A percentile compares a stretch with the other conserved stretches of the same genome.
phyloP scores from a whole-genome alignment of 2,329 filamentous ascomycete genomes.

The Penicillium sp. region DNA sequence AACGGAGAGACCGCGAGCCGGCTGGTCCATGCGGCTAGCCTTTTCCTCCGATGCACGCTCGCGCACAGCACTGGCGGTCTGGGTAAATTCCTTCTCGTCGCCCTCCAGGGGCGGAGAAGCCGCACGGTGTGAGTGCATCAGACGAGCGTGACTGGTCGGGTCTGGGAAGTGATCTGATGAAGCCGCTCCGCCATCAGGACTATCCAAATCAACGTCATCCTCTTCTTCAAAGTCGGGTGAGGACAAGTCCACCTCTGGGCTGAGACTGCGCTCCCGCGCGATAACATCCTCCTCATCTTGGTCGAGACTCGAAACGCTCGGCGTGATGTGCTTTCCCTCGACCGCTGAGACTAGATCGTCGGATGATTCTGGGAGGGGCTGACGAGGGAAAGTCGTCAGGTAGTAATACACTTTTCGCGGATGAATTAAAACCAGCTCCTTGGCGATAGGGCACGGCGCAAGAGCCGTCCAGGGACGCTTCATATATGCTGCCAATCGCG shows the following conservation, averaged over 20 bases:
- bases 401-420: constrained; percentile 96
- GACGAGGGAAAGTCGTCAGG: constrained; percentile 80
- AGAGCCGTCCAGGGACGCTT: constrained; percentile 79
- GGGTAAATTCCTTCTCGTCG: constrained; percentile 94
- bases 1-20: constrained; percentile 33
- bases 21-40: constrained; percentile 25
- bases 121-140: constrained; percentile 63
- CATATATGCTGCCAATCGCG: constrained; percentile 81
- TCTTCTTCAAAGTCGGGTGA: constrained; percentile 77
- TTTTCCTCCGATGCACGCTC: constrained; percentile 49
- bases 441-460: constrained; percentile 81
- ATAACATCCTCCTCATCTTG: constrained; percentile 68
- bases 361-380: constrained; percentile 69
- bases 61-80: constrained; percentile 82
- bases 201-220: constrained; percentile 52
- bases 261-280: constrained; percentile 67
- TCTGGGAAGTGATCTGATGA: constrained; percentile 55
- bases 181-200: constrained; percentile 61
- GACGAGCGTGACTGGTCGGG: constrained; percentile 57
- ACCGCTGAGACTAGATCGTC: constrained; percentile 51
- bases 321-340: constrained; percentile 68
- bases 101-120: constrained; percentile 85
- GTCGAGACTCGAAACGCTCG: constrained; percentile 72
- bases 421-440: constrained; percentile 88
- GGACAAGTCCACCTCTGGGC: constrained; percentile 88